A percentile compares a stretch with the other conserved stretches of the same genome.
phyloP scores from a whole-genome alignment of 768 basidiomycete species.

The Sistotremastrum niveocremeum region DNA sequence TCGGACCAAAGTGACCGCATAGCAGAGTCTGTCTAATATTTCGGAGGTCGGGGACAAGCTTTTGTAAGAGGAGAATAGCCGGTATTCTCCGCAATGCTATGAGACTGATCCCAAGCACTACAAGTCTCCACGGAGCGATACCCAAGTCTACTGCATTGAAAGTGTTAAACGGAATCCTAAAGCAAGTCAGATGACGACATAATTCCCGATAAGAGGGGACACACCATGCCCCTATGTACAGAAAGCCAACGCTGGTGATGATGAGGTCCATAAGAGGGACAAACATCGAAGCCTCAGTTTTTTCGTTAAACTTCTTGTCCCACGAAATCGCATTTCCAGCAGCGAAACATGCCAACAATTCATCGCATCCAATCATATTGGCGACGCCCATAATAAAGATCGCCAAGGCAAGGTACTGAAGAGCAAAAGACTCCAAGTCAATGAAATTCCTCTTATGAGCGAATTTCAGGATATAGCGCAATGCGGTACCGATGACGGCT shows the following conservation, averaged over 20 bases:
- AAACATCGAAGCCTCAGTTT: constrained; percentile 77
- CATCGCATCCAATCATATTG: constrained; percentile 71
- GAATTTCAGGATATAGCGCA: constrained; percentile 61
- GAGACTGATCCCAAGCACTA: constrained; percentile 53
- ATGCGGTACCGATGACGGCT: constrained; percentile 37
- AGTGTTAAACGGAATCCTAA: constrained; percentile 37
- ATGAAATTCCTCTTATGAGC: constrained; percentile 50
- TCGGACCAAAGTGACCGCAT: constrained; percentile 84
- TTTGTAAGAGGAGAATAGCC: constrained; percentile 59
- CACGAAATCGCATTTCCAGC: constrained; percentile 81
- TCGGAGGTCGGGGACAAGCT: constrained; percentile 75
- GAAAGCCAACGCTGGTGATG: constrained; percentile 66
- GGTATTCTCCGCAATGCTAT: constrained; percentile 74
- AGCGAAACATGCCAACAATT: constrained; percentile 81
- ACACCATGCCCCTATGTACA: constrained; percentile 77
- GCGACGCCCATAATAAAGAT: constrained; percentile 70
- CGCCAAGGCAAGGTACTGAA: constrained; percentile 66
- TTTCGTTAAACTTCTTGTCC: constrained; percentile 73
- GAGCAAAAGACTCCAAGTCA: constrained; percentile 76
- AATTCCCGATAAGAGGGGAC: constrained; percentile 27
- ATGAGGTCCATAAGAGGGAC: constrained; percentile 85
- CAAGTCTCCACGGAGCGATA: constrained; percentile 56
- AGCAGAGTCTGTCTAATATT: constrained; percentile 83
- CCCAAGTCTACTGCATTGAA: constrained; percentile 46
- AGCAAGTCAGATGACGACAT: constrained; percentile 16